Evolutionary conservation across 2,329 filamentous ascomycete genomes (phyloP), one percentile per base, ranked within the genome.

Genomic region (Pseudopithomyces maydicus): DNA sequence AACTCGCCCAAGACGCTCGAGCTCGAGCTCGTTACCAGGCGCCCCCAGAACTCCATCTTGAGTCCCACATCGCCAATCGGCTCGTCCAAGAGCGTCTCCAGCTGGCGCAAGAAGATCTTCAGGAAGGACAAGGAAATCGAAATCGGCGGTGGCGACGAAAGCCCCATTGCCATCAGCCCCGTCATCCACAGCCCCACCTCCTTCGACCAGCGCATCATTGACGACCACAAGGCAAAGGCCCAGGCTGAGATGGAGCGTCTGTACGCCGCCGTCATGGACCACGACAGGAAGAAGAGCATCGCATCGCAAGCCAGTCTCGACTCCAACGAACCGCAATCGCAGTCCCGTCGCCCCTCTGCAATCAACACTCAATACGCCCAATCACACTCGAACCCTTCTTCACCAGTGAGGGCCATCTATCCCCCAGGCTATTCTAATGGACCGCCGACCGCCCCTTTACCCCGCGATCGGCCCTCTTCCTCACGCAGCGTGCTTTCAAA

Each of bases 221-320:
- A 89, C 57, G 84, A 85, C 58, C 91, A 97, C 76, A 86, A 85
- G 72, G 82, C 84, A 69, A 88, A 89, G 79, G 88, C 91, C 61
- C 88, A 95, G 75, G 83, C 88, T 63, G 90, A 97, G 74, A 87
- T 97, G 76, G 92, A 97, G 75, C 87, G 91, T 67, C 87, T 98
- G 74, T 98, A 97, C 78, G 92, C 88, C 59, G 90, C 92, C 65
- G 93, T 97, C 62, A 90, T 97, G 88, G 91, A 92, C 74, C 90
- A 96, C 67, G 93, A 97, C 62, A 83, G 81, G 44, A 78, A 80
- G 61, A 82, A 80, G 58, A 67, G 70, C 26, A 68, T 67, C 29
- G 66, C 66, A 29, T 67, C 71, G n/a, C 66, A 68, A 39, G 58
- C 65, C 49, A 72, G 67, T 54, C 59, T 59, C 52, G 54, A 54